Evolutionary conservation across 352 stramenopile genomes (phyloP).

Genomic region (Phytopythium vexans): DNA sequence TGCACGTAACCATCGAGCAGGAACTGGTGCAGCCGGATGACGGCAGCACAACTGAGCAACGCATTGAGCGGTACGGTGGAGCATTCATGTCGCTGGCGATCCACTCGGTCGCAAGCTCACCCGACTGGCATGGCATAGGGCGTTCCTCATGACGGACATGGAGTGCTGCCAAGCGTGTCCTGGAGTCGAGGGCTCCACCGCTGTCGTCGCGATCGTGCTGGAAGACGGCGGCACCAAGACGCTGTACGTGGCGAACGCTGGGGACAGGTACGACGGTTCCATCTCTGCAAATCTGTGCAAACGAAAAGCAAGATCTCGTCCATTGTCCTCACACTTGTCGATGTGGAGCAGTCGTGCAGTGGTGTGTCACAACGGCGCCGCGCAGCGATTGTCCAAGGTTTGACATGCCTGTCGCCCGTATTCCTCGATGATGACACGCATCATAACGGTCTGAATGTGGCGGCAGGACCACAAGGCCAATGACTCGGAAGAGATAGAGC

Average conservation of each 20-base stretch:
- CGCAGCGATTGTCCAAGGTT: conserved; percentile 57
- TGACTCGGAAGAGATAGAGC: conserved; percentile 45
- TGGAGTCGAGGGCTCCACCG: conserved; percentile 52
- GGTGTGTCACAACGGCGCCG: conserved; percentile 46
- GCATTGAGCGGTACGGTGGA: conserved; percentile 48
- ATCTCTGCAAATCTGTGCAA: not conserved
- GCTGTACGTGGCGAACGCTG: conserved; percentile 69
- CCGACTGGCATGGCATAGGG: conserved; percentile 21
- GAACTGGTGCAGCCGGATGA: conserved; percentile 38
- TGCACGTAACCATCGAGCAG: conserved; percentile 60
- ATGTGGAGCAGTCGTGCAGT: conserved; percentile 51
- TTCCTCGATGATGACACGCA: not conserved
- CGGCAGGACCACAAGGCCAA: conserved; percentile 70
- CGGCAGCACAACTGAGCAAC: conserved; percentile 42
- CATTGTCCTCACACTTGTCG: not conserved
- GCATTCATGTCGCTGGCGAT: too few relatives aligned
- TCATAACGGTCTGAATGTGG: not conserved
- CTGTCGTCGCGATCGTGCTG: conserved; percentile 50
- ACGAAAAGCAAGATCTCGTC: not conserved
- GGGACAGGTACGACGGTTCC: conserved; percentile 50
- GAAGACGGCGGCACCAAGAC: conserved; percentile 28
- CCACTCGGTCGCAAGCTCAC: not conserved
- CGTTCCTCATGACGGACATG: conserved; percentile 74
- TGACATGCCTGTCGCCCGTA: not conserved
- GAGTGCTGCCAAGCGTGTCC: conserved; percentile 60